Evolutionary conservation across 2,329 filamentous ascomycete genomes (phyloP).

Genomic region (Fusarium irregulare): DNA sequence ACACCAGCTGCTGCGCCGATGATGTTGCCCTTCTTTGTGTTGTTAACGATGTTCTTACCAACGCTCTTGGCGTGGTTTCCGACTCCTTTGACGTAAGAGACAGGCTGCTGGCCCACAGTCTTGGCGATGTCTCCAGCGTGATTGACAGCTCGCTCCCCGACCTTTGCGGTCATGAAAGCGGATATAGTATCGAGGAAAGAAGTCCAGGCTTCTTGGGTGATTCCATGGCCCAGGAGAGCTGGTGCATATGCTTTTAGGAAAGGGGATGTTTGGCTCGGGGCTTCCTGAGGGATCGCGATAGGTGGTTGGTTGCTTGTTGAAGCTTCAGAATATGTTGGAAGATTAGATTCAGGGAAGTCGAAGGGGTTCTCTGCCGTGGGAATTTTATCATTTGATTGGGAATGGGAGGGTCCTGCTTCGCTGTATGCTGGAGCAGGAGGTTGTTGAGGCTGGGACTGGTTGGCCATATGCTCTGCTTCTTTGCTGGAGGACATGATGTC

Average conservation of each 20-base stretch:
- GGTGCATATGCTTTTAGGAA: constrained; percentile 56
- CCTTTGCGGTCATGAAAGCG: constrained; percentile 59
- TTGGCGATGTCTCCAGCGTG: constrained; percentile 57
- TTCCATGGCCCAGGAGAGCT: constrained; percentile 53
- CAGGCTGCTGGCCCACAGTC: constrained; percentile 52
- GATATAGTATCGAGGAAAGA: constrained; percentile 56
- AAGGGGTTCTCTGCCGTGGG: constrained; percentile 54
- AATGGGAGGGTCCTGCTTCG: constrained; percentile 7
- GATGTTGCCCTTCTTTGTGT: constrained; percentile 55
- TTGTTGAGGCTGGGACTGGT: neutral
- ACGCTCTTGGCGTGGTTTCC: constrained; percentile 52
- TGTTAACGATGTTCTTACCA: constrained; percentile 50
- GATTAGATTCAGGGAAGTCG: constrained; percentile 52
- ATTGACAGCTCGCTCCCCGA: constrained; percentile 56
- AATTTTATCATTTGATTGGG: neutral
- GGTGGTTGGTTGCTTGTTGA: constrained; percentile 42
- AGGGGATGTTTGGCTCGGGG: constrained; percentile 50
- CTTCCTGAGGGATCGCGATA: constrained; percentile 56
- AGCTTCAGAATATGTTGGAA: constrained; percentile 48
- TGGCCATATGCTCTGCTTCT: constrained; percentile 29
- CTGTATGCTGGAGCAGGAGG: constrained; percentile 20
- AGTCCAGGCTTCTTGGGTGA: constrained; percentile 51
- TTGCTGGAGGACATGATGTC: constrained; percentile 24
- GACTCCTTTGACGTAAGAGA: constrained; percentile 52
- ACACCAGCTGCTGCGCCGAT: constrained; percentile 53